Conservation (phyloP, 768 basidiomycete genomes). For the Leccinum ochraceum region DNA sequence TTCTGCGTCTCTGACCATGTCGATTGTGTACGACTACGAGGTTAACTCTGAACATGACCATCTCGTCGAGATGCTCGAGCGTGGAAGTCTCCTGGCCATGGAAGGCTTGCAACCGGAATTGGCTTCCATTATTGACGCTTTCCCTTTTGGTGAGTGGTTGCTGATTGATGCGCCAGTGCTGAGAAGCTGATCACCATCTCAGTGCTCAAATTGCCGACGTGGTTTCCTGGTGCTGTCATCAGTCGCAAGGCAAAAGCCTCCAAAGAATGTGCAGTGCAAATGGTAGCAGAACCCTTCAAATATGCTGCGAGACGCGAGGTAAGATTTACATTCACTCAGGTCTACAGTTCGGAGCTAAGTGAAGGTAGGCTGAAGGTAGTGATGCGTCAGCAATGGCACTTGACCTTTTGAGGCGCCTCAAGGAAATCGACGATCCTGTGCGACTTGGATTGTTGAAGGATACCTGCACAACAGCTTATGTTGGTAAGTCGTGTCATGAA, state of each 20-base stretch:
- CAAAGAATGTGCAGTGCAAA: slow-evolving; percentile 5
- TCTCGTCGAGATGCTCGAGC: slow-evolving; percentile 40
- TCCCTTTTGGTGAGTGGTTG: slow-evolving; percentile 23
- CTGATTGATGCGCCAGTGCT: no score
- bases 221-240: slow-evolving; percentile 30
- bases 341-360: not conserved
- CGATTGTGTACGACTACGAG: slow-evolving; percentile 42
- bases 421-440: slow-evolving; percentile 6
- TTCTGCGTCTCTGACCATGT: slow-evolving; percentile 39
- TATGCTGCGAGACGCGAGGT: slow-evolving; percentile 16
- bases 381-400: slow-evolving; percentile 14
- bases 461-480: slow-evolving; percentile 12
- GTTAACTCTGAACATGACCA: slow-evolving; percentile 37
- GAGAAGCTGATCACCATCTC: not conserved
- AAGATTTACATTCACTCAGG: not conserved
- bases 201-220: slow-evolving; percentile 28
- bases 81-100: slow-evolving; percentile 25
- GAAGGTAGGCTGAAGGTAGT: slow-evolving; percentile 13
- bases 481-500: slow-evolving; percentile 14
- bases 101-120: slow-evolving; percentile 17
- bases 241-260: slow-evolving; percentile 22
- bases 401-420: slow-evolving; percentile 6
- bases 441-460: slow-evolving; percentile 15
- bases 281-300: slow-evolving; percentile 21
- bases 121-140: slow-evolving; percentile 18